Base-by-base conservation (phyloP, 208 protist genomes). In the Trypanosoma theileri region DNA sequence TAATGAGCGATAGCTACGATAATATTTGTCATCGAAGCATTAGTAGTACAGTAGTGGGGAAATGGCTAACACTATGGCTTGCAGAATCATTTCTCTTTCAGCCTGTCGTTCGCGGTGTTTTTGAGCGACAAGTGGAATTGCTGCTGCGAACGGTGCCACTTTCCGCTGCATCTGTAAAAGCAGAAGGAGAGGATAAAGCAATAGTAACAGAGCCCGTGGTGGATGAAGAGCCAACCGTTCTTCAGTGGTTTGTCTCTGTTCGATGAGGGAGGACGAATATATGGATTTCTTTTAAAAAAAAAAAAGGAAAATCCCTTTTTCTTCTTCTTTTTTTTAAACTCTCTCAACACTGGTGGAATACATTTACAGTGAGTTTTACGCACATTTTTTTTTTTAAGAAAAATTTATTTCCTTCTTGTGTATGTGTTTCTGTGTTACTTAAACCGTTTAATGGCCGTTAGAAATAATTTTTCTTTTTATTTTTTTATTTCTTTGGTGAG, bases 61-160 rank as follows among this genome's bases (percentile, higher is more conserved):
- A 75, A 16, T 75, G 70, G 70, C 35, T 75, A 22, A 24, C 48
- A 40, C 50, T 11, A 21, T 75, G 70, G 70, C 41, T 75, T 7
- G 57, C 42, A 22, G 70, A 75, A 58, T 44, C 63, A 9, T 6
- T 11, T 48, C 12, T 41, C 14, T 12, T 50, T 8, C 59, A 45
- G 19, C 57, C 14, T 8, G 11, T 22, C 26, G 57, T 61, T 4
- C 41, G 56, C 51, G 70, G 63, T 48, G 54, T 69, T 3, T 75
- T 75, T 70, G 62, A 75, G 19, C 28, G 40, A 17, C 56, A 65
- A 21, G 24, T 75, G 14, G 63, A 69, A 10, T 13, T 40, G 24
- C n/a, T 75, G 48, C 61, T 75, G 19, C 70, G 57, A 16, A 31
- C 21, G 46, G 35, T 42, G 17, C 21, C 52, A 42, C 40, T 58